Percentiles rank a stretch among this genome's conserved stretches.
Evolutionary conservation across 495 filamentous ascomycete genomes (phyloP).

Genomic region (Podospora comata): DNA sequence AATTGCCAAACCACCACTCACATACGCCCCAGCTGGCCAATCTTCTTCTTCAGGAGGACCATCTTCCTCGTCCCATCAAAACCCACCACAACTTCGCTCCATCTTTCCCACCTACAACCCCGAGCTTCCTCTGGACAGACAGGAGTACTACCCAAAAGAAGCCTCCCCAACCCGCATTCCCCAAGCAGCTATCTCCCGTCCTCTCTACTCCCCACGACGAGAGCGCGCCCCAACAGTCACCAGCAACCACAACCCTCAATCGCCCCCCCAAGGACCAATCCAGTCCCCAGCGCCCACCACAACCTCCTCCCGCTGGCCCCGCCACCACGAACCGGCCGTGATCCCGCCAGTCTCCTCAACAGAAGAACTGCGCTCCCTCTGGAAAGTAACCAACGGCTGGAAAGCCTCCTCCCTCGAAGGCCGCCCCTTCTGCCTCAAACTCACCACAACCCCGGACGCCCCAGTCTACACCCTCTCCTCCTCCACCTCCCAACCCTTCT

Average conservation of each 20-base stretch:
- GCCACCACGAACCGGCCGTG: conserved; percentile 41
- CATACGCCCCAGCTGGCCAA: conserved; percentile 27
- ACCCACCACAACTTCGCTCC: conserved; percentile 41
- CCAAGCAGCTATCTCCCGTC: conserved; percentile 52
- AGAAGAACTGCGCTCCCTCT: conserved; percentile 50
- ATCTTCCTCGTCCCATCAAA: conserved; percentile 24
- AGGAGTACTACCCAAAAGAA: conserved; percentile 65
- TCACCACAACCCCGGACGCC: conserved; percentile 46
- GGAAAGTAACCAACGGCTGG: conserved; percentile 58
- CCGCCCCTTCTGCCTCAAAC: conserved; percentile 48
- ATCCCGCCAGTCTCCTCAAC: conserved; percentile 47
- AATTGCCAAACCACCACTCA: conserved; percentile 45
- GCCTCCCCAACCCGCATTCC: conserved; percentile 53
- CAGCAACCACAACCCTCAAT: conserved; percentile 18
- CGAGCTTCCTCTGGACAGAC: conserved; percentile 61
- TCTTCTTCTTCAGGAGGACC: conserved; percentile 27
- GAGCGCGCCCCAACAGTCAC: conserved; percentile 25
- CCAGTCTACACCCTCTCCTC: conserved; percentile 54
- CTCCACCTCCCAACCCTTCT: conserved; percentile 47
- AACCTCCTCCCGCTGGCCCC: conserved; percentile 31
- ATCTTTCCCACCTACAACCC: conserved; percentile 85
- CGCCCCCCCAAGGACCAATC: conserved; percentile 18
- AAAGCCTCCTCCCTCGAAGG: conserved; percentile 49
- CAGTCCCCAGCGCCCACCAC: conserved; percentile 4
- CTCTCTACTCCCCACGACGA: conserved; percentile 51